These are phyloP conservation scores for Hypoxylon sp. DNA, from an alignment of 2,329 filamentous ascomycete species.

Conservation along the genomic window DNA sequence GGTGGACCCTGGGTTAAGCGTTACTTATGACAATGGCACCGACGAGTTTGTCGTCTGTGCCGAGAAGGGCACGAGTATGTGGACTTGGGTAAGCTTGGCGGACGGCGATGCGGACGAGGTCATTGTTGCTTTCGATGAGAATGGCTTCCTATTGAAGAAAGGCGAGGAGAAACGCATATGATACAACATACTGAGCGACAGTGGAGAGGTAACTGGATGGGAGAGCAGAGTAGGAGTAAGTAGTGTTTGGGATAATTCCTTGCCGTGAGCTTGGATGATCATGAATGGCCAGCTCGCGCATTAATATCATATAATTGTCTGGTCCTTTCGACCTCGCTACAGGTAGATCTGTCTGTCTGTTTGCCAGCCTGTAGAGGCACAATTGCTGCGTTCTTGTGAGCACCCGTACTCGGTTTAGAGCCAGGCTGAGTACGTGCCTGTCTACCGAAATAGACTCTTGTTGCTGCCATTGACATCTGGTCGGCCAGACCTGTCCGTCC, in stretches of 20 bases:
- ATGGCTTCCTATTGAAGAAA: slow-evolving; percentile 58
- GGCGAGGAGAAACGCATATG: slow-evolving; percentile 54
- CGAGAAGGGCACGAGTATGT: slow-evolving; percentile 29
- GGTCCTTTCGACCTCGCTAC: slow-evolving; percentile 46
- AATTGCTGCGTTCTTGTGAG: slow-evolving; percentile 72
- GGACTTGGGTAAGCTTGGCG: slow-evolving; percentile 27
- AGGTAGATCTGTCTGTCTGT: no score
- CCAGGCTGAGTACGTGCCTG: slow-evolving; percentile 64
- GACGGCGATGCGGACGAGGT: slow-evolving; percentile 52
- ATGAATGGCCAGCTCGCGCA: slow-evolving; percentile 45
- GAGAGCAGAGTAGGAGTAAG: slow-evolving; percentile 55
- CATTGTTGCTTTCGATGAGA: slow-evolving; percentile 60
- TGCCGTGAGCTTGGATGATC: slow-evolving; percentile 12
- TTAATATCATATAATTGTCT: slow-evolving; percentile 59
- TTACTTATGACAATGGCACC: slow-evolving; percentile 15
- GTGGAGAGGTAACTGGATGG: slow-evolving; percentile 52
- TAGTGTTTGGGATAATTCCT: slow-evolving; percentile 59
- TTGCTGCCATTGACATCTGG: slow-evolving; percentile 73
- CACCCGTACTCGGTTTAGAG: slow-evolving; percentile 71
- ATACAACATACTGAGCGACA: slow-evolving; percentile 56
- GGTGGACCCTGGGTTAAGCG: slow-evolving; percentile 55
- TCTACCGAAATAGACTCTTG: slow-evolving; percentile 67
- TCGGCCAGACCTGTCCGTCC: no score
- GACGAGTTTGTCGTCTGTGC: slow-evolving; percentile 28
- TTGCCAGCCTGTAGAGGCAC: no score